phyloP scores from a whole-genome alignment of 2,329 filamentous ascomycete genomes.

The Tympanopsis confertula region DNA sequence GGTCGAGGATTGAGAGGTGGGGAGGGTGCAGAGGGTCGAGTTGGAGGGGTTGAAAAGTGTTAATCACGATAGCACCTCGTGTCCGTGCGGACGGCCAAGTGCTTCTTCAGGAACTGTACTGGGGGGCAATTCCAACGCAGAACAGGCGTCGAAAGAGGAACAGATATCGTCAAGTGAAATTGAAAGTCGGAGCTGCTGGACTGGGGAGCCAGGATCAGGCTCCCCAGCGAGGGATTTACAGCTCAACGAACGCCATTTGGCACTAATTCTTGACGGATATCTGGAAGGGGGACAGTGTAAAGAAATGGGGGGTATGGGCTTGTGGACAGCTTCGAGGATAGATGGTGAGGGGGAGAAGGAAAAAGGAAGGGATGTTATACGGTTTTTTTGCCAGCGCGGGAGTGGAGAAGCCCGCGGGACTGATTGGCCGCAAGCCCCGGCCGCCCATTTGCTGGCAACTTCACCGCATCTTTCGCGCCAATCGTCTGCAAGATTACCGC shows the following conservation, averaged over 20 bases:
- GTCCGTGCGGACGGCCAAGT: not conserved
- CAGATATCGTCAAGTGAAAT: constrained; percentile 32
- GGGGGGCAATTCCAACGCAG: constrained; percentile 29
- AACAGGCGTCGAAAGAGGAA: constrained; percentile 4
- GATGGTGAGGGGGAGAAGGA: too few species aligned
- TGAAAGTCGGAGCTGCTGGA: constrained; percentile 40
- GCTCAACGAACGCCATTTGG: constrained; percentile 31
- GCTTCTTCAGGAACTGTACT: constrained; percentile 10
- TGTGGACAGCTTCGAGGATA: too few species aligned
- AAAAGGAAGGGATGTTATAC: too few species aligned
- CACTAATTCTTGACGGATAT: constrained; percentile 1
- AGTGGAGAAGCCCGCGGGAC: too few species aligned
- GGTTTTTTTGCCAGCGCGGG: too few species aligned
- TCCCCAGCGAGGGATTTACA: constrained; percentile 43
- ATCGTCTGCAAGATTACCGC: too few species aligned
- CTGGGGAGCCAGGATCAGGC: constrained; percentile 30
- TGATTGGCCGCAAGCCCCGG: too few species aligned
- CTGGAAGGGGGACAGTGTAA: too few species aligned
- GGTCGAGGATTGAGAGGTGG: not conserved
- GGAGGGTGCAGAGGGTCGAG: not conserved
- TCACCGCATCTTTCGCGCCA: too few species aligned
- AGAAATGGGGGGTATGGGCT: too few species aligned
- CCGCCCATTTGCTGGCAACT: too few species aligned
- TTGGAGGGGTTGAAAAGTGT: not conserved
- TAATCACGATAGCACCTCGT: not conserved